Base-by-base conservation (phyloP, 75 land plant species). In the Larix kaempferi region DNA sequence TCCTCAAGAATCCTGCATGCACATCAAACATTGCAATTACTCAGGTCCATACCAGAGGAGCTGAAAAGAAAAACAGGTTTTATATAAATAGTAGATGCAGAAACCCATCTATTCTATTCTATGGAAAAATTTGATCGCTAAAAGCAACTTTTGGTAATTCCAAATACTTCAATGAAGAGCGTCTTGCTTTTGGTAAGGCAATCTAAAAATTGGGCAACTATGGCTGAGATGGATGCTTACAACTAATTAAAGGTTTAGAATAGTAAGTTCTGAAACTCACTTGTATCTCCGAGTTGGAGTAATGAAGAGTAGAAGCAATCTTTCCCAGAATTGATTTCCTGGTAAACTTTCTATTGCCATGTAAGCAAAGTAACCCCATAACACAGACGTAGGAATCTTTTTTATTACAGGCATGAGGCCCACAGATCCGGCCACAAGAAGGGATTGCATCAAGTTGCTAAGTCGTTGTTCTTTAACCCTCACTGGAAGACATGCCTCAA, bases 341-440 rank as follows among this genome's bases (percentile, higher is more conserved):
- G 97, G 96, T n/a, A 95, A 88, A 77, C 98, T 95, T 78, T 95
- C 98, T 57, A 93, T 92, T 35, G 98, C 92, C 98, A 95, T 95
- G 83, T 88, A 93, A 5, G 98, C 94, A 78, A 95, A 95, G 77
- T 95, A 95, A 13, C 98, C 98, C 94, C 92, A 93, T 12, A 95
- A 82, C 54, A 95, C 98, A 55, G 98, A 88, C 22, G 94, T 91
- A 0, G 98, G 98, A 41, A 95, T 91, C 79, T 71, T 86, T 82
- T 90, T 93, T 56, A 95, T 88, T 15, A 85, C 55, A 19, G 98
- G 94, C 92, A 95, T 91, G 15, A 88, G 90, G 73, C 79, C 90
- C 5, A 95, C 76, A 73, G 91, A 85, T 59, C 77, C 89, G 57
- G 80, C 98, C 35, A 95, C 91, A 16, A 95, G 79, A 55, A 90